Percentiles rank a stretch among this genome's conserved stretches.
Conservation (phyloP, 2,329 filamentous ascomycete genomes). For the Trichoderma sp. region DNA sequence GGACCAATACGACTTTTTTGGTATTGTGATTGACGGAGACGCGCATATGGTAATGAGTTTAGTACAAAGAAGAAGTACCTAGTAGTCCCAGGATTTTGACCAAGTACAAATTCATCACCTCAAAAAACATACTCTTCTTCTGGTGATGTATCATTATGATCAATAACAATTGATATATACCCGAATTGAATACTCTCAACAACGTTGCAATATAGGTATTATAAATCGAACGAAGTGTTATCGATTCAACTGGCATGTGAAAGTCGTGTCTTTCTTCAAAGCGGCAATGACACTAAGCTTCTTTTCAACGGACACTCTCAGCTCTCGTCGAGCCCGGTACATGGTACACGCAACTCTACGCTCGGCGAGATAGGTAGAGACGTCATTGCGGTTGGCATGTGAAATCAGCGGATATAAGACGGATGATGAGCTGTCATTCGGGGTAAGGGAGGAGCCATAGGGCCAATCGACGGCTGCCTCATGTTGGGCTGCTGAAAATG, state of each 20-base stretch:
- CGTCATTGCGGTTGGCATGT: constrained; percentile 32
- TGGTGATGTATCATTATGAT: background rate
- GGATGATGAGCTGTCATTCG: background rate
- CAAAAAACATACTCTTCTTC: background rate
- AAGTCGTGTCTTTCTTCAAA: background rate
- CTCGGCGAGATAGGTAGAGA: constrained; percentile 35
- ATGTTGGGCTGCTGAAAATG: background rate
- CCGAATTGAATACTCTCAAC: background rate
- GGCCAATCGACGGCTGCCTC: background rate
- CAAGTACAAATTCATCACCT: background rate
- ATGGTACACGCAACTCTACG: background rate
- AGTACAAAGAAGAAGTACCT: background rate
- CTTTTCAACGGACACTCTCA: background rate
- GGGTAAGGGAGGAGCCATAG: background rate
- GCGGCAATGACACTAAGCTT: constrained; percentile 4
- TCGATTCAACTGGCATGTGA: constrained; percentile 6
- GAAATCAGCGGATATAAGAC: constrained; percentile 12
- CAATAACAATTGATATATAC: background rate
- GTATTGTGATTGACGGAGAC: background rate
- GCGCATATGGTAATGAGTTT: background rate
- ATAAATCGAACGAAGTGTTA: background rate
- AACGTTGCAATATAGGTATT: background rate
- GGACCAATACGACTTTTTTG: background rate
- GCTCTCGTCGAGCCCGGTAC: background rate
- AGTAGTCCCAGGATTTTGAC: background rate